Base-by-base conservation (phyloP, 208 protist genomes). In the Zelonia costaricensis region DNA sequence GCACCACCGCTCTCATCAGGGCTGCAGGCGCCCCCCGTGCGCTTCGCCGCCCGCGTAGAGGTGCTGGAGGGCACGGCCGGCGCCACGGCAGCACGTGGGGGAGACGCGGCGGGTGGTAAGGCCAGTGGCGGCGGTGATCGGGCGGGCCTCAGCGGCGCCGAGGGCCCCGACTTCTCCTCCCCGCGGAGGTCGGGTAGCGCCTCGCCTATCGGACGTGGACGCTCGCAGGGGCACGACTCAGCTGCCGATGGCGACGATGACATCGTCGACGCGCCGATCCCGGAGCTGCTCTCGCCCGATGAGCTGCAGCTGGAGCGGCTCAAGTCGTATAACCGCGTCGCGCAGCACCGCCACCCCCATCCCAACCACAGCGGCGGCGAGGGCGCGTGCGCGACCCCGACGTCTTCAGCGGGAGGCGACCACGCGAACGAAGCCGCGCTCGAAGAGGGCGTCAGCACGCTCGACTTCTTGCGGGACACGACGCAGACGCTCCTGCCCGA, bases 391-490 rank as follows among this genome's bases (percentile, higher is more conserved):
- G 38, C 8, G 15, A 43, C 39, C 10, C 30, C 39, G 25, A 12
- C 16, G 22, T 8, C 15, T 4, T 2, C 30, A n/a, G 38, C 20
- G n/a, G 2, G 8, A 1, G n/a, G 22, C 8, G 25, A 42, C 27
- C 20, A 47, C 48, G 13, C n/a, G 6, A 23, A 45, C 31, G 60
- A 57, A 5, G n/a, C 15, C 9, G 45, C 39, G 16, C 20, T 33
- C 60, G 13, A 7, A 23, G 33, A 27, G 23, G 57, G 35, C 31
- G 61, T 74, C 20, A 55, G 58, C 0, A 71, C 66, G 12, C 51
- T 82, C 3, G 76, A 78, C 51, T 77, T 82, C 30, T 49, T 82
- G 2, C 38, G 48, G 10, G 70, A 77, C 33, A 74, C 70, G 10
- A 47, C 56, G 0, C 42, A 63, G 28, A 58, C 68, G 4, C 43